Conservation (phyloP, 306 rosid genomes). For the Hippophae gyantsensis region DNA sequence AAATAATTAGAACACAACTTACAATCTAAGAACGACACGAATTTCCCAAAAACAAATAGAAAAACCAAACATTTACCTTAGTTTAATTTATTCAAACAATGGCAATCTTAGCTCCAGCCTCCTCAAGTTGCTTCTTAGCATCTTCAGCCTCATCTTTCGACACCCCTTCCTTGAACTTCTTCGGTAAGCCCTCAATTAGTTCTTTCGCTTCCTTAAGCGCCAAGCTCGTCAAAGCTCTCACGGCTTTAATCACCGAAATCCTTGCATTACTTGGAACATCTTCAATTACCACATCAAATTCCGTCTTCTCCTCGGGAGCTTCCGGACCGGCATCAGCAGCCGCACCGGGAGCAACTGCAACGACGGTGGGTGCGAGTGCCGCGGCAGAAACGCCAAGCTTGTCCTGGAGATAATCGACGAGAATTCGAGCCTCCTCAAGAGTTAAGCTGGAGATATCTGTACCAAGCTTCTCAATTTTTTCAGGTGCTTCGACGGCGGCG, state of each 20-base stretch:
- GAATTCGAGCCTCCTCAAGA: conserved; percentile 66
- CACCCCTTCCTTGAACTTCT: conserved; percentile 76
- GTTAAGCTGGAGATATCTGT: conserved; percentile 59
- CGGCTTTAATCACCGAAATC: conserved; percentile 80
- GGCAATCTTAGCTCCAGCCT: conserved; percentile 73
- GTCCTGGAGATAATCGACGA: conserved; percentile 83
- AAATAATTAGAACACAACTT: background rate
- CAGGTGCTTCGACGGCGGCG: conserved; percentile 54
- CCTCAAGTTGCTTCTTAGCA: conserved; percentile 89
- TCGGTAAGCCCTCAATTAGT: conserved; percentile 80
- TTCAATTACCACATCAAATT: conserved; percentile 83
- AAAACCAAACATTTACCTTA: conserved; percentile 2
- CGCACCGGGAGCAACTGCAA: conserved; percentile 27
- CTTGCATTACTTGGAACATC: conserved; percentile 76
- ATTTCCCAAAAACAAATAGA: conserved; percentile 10
- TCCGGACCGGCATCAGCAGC: conserved; percentile 27
- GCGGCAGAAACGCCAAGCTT: conserved; percentile 93
- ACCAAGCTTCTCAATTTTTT: conserved; percentile 59
- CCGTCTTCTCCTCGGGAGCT: conserved; percentile 73
- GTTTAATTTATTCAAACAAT: conserved; percentile 32
- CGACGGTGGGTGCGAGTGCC: conserved; percentile 58
- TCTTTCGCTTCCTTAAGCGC: conserved; percentile 94
- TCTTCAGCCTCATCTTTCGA: conserved; percentile 87
- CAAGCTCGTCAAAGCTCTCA: conserved; percentile 67
- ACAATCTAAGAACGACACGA: background rate